A percentile compares a stretch with the other conserved stretches of the same genome.
Evolutionary conservation across 2,329 filamentous ascomycete species (phyloP).

Genomic region (Lecanosticta acicola): DNA sequence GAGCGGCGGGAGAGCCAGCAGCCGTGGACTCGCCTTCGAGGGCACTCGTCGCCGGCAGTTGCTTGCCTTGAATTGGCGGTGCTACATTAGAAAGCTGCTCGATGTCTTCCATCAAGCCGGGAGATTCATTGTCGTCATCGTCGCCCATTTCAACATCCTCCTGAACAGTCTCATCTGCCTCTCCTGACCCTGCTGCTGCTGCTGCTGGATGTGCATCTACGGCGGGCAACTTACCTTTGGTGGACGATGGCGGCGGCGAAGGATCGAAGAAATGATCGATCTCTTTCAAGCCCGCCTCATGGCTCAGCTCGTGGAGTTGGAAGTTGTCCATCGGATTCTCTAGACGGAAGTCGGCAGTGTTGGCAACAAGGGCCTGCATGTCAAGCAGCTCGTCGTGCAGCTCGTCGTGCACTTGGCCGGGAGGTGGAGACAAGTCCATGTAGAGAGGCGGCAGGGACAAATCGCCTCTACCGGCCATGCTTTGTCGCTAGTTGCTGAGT

Average conservation of each 20-base stretch:
- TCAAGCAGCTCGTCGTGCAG: too few species aligned
- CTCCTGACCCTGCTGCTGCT: neutral
- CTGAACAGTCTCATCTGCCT: neutral
- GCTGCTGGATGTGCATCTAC: neutral
- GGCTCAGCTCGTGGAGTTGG: slow-evolving; percentile 1
- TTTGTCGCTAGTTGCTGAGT: too few species aligned
- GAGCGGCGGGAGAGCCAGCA: neutral
- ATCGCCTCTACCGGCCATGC: too few species aligned
- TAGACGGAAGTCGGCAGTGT: neutral
- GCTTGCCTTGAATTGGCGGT: neutral
- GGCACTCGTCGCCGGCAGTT: too few species aligned
- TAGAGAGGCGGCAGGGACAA: too few species aligned
- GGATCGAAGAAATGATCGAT: slow-evolving; percentile 12
- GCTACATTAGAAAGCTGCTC: slow-evolving; percentile 1
- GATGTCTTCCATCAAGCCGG: slow-evolving; percentile 4
- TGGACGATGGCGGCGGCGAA: neutral
- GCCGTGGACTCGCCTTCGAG: too few species aligned
- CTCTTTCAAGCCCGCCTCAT: slow-evolving; percentile 12
- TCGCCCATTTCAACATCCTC: neutral
- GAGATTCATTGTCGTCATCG: neutral
- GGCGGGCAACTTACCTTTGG: neutral
- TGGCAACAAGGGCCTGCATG: neutral
- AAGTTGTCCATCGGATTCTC: slow-evolving; percentile 1
- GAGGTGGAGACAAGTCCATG: too few species aligned
- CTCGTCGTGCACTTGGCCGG: too few species aligned